Evolutionary conservation across 192 early-diverging fungal genomes (phyloP).

Genomic region (Pecoramyces ruminantium): DNA sequence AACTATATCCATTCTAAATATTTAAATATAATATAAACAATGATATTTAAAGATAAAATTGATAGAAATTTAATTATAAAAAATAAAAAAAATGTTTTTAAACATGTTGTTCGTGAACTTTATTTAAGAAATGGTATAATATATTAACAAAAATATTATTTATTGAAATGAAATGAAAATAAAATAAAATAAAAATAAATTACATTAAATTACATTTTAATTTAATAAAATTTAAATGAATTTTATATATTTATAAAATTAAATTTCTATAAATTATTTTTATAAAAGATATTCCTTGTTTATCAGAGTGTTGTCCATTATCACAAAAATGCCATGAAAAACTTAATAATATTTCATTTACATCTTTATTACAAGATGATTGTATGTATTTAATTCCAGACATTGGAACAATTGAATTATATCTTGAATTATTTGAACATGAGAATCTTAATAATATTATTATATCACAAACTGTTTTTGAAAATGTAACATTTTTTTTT

Average conservation of each 20-base stretch:
- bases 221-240: no score
- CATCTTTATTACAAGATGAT: slow-evolving; percentile 14
- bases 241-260: no score
- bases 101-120: not conserved
- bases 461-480: slow-evolving; percentile 43
- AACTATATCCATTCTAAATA: no score
- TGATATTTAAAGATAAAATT: not conserved
- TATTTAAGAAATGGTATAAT: not conserved
- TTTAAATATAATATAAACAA: not conserved
- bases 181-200: no score
- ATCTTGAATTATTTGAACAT: slow-evolving; percentile 50
- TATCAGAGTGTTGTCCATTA: slow-evolving; percentile 18
- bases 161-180: no score
- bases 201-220: no score
- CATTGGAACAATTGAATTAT: slow-evolving; percentile 19
- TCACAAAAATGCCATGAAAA: slow-evolving; percentile 13
- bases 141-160: no score
- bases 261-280: no score
- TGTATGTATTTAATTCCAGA: slow-evolving; percentile 30
- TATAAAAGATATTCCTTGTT: slow-evolving; percentile 29
- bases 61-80: not conserved
- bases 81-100: not conserved
- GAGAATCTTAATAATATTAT: slow-evolving; percentile 45
- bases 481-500: slow-evolving; percentile 15
- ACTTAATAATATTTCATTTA: slow-evolving; percentile 8